Evolutionary conservation across 164 flowering plant species (phyloP), one percentile per base, ranked within the genome.

Genomic region (Chloranthus sessilifolius): DNA sequence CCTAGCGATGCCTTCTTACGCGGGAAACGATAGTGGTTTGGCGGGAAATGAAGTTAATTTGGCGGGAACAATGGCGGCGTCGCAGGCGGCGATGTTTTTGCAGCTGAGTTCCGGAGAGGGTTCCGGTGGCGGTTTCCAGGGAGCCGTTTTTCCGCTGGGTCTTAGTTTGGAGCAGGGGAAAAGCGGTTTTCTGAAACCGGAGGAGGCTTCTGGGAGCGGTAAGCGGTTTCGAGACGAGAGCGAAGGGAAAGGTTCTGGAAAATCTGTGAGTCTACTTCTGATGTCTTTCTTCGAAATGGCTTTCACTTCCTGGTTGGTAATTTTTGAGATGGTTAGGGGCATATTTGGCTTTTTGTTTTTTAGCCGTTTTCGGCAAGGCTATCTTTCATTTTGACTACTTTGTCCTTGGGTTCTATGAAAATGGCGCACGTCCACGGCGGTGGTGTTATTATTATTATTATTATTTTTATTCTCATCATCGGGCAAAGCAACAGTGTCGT

Each of bases 91-190:
- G 59, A 77, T 78, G 83, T 71, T 81, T 73, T 68, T 85, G n/a
- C 95, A 85, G 75, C 80, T 82, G 31, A 64, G 73, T 66, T 80
- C 88, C 36, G 78, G 78, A n/a, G 78, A 72, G 27, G 41, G 42
- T 9, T 4, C 20, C 36, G 74, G 61, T 11, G 45, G 56, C 5
- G 52, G 37, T 56, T 58, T 28, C 15, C 26, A 31, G 28, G 78
- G 79, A 25, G 36, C 65, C 22, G 59, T 70, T 21, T 89, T 79
- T 50, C 95, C 95, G 15, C 61, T 86, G 46, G 95, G 85, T 26
- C 61, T 83, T 63, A 82, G 95, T 65, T 67, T 89, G 73, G 95
- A 89, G 46, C 91, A 83, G 53, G 88, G 87, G 15, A 82, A 70
- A 31, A 45, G 59, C 25, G 77, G 77, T 56, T 84, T 70, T 27